Conservation (phyloP, 2,329 filamentous ascomycete species). For the Paramyrothecium sp. region DNA sequence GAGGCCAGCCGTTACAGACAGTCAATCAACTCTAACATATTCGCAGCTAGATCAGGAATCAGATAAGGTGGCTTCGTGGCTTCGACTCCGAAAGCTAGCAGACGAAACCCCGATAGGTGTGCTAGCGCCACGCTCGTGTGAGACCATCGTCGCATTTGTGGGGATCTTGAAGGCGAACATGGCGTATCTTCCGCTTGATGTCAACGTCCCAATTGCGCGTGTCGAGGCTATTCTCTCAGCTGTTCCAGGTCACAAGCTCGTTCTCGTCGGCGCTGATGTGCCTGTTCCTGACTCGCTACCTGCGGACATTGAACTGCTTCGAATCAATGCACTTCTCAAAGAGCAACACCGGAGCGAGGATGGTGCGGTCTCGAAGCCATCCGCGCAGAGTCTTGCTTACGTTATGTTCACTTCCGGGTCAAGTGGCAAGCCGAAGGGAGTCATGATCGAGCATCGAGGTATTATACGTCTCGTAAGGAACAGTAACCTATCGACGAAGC, state of each 20-base stretch:
- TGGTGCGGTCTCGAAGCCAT: background rate
- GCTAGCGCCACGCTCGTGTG: conserved; percentile 12
- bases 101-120: conserved; percentile 16
- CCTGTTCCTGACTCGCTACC: conserved; percentile 1
- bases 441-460: conserved; percentile 11
- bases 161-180: conserved; percentile 21
- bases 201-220: conserved; percentile 11
- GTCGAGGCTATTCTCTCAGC: conserved; percentile 14
- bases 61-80: conserved; percentile 4
- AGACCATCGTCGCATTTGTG: conserved; percentile 16
- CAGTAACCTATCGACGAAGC: background rate
- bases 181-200: conserved; percentile 22
- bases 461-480: background rate
- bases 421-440: conserved; percentile 9
- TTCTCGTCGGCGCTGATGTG: conserved; percentile 9
- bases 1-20: conserved; percentile 6
- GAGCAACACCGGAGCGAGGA: background rate
- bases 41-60: conserved; percentile 8
- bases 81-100: background rate
- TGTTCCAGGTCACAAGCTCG: conserved; percentile 5
- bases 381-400: conserved; percentile 1
- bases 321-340: conserved; percentile 3
- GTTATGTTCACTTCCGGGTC: conserved; percentile 5
- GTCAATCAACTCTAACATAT: conserved; percentile 7
- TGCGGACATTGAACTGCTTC: conserved; percentile 8